Conservation (phyloP, 306 rosid species). For the Cyamopsis tetragonoloba region DNA sequence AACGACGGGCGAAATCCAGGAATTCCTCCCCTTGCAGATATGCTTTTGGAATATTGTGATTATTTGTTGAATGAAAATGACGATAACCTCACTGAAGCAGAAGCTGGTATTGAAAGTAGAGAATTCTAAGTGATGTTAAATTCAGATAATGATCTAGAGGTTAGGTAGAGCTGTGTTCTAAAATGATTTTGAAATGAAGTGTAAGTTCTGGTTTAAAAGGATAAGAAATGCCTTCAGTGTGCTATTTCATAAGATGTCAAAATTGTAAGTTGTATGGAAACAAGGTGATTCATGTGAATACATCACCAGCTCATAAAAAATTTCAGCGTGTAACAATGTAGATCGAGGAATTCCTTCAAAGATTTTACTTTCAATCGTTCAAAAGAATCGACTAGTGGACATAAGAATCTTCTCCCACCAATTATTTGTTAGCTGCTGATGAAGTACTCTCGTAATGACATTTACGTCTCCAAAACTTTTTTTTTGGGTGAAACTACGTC, state of each 20-base stretch:
- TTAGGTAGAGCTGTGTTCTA: conserved; percentile 4
- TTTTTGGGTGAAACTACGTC: no score
- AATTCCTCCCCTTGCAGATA: conserved; percentile 93
- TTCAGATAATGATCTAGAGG: conserved; percentile 2
- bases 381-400: neutral
- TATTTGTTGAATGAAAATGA: conserved; percentile 69
- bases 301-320: conserved; percentile 22
- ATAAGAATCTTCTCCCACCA: neutral
- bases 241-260: neutral
- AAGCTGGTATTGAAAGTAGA: conserved; percentile 70
- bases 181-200: neutral
- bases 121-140: conserved; percentile 39
- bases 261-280: conserved; percentile 19
- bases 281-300: conserved; percentile 7
- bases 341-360: neutral
- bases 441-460: neutral
- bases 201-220: conserved; percentile 11
- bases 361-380: neutral
- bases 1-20: conserved; percentile 85
- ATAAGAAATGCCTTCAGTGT: conserved; percentile 13
- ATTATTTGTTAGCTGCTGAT: no score
- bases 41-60: conserved; percentile 86
- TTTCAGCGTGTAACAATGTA: conserved; percentile 20
- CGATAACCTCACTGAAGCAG: conserved; percentile 78
- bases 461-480: neutral